Conservation (phyloP, 495 filamentous ascomycete genomes). For the Xylaria sp. region DNA sequence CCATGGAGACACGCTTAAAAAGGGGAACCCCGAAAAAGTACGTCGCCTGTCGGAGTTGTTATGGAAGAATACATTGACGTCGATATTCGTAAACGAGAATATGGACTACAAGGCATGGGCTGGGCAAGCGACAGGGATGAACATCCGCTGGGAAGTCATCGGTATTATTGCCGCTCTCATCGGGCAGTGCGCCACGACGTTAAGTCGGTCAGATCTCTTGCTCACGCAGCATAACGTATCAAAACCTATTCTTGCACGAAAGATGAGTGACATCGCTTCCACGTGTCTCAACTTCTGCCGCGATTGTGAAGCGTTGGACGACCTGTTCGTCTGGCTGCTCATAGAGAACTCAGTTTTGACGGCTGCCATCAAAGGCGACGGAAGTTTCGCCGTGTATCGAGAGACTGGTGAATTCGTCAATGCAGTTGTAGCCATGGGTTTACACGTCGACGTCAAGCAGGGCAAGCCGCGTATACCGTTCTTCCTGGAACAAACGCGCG, state of each 20-base stretch:
- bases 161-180: slow-evolving; percentile 41
- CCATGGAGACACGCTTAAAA: slow-evolving; percentile 32
- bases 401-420: slow-evolving; percentile 38
- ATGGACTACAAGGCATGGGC: slow-evolving; percentile 39
- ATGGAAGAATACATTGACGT: slow-evolving; percentile 41
- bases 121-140: slow-evolving; percentile 35
- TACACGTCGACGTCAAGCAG: slow-evolving; percentile 38
- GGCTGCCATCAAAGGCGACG: slow-evolving; percentile 35
- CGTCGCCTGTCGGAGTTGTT: slow-evolving; percentile 37
- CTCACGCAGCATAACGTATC: slow-evolving; percentile 34
- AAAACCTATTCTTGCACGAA: slow-evolving; percentile 32
- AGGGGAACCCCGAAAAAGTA: slow-evolving; percentile 41
- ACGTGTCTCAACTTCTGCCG: slow-evolving; percentile 40
- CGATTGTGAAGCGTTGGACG: slow-evolving; percentile 38
- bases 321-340: slow-evolving; percentile 40
- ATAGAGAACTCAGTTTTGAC: slow-evolving; percentile 38
- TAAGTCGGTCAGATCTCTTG: slow-evolving; percentile 32
- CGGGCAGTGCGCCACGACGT: slow-evolving; percentile 38
- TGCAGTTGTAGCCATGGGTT: slow-evolving; percentile 36
- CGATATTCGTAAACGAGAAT: slow-evolving; percentile 33
- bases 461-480: slow-evolving; percentile 35
- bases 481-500: slow-evolving; percentile 38
- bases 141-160: slow-evolving; percentile 44
- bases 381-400: slow-evolving; percentile 36
- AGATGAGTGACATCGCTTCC: slow-evolving; percentile 39